Conservation (phyloP, 768 basidiomycete genomes). For the Lepiota venenata region DNA sequence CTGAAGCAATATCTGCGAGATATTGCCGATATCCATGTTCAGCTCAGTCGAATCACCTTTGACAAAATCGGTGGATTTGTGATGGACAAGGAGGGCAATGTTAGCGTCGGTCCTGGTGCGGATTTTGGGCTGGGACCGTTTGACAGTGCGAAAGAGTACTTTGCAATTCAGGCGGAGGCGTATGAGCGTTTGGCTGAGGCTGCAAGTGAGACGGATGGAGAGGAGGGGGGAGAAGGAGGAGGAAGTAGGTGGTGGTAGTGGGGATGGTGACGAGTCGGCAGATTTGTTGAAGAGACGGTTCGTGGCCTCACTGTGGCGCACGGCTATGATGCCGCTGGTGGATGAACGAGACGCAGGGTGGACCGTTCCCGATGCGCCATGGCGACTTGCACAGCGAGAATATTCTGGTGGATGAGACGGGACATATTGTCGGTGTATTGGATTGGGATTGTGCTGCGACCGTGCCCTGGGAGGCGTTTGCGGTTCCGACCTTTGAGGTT, state of each 20-base stretch:
- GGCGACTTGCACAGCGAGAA: conserved; percentile 41
- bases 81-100: conserved; percentile 29
- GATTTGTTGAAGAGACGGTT: conserved; percentile 33
- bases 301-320: conserved; percentile 35
- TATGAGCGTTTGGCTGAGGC: conserved; percentile 36
- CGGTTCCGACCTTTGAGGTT: conserved; percentile 39
- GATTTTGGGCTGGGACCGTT: conserved; percentile 42
- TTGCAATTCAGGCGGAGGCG: conserved; percentile 34
- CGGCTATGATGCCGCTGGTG: conserved; percentile 38
- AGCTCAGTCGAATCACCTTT: conserved; percentile 36
- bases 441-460: conserved; percentile 43
- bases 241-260: background rate
- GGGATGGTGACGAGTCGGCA: conserved; percentile 14
- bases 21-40: conserved; percentile 38
- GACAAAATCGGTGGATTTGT: conserved; percentile 36
- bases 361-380: conserved; percentile 40
- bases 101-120: conserved; percentile 35
- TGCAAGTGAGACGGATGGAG: conserved; percentile 26
- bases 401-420: conserved; percentile 34
- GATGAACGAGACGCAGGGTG: conserved; percentile 33
- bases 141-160: conserved; percentile 35
- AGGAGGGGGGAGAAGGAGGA: conserved; percentile 19
- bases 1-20: conserved; percentile 35
- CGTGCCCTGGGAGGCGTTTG: conserved; percentile 42
- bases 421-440: conserved; percentile 38